Evolutionary conservation across 225 moss, liverwort and hornwort species (phyloP).

Genomic region (Polytrichum commune): DNA sequence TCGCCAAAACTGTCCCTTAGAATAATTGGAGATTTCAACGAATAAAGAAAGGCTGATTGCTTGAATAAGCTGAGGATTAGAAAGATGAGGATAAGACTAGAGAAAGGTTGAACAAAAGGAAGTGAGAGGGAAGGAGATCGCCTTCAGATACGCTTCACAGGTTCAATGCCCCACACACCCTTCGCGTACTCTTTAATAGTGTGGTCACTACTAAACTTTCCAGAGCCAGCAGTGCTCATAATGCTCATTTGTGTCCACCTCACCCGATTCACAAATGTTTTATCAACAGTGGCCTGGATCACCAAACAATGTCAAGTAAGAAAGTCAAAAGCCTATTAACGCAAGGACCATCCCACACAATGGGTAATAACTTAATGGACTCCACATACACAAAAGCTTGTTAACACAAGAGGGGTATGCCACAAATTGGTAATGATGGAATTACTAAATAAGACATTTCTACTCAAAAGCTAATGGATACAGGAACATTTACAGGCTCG

Average conservation of each 20-base stretch:
- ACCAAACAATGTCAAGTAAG: neutral
- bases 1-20: too few relatives aligned
- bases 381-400: too few relatives aligned
- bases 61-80: too few relatives aligned
- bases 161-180: conserved; percentile 72
- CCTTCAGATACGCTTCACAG: conserved; percentile 43
- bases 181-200: conserved; percentile 72
- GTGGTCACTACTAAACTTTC: conserved; percentile 83
- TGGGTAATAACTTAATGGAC: too few relatives aligned
- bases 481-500: too few relatives aligned
- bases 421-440: too few relatives aligned
- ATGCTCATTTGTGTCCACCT: conserved; percentile 88
- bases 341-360: too few relatives aligned
- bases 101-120: neutral
- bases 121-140: neutral
- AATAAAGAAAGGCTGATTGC: too few relatives aligned
- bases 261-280: conserved; percentile 59
- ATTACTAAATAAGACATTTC: too few relatives aligned
- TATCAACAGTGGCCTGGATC: conserved; percentile 71
- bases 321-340: neutral
- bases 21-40: too few relatives aligned
- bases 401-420: too few relatives aligned
- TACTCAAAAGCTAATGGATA: too few relatives aligned
- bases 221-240: conserved; percentile 85
- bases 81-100: neutral